phyloP scores from a whole-genome alignment of 495 filamentous ascomycete species.

The Podospora australis region DNA sequence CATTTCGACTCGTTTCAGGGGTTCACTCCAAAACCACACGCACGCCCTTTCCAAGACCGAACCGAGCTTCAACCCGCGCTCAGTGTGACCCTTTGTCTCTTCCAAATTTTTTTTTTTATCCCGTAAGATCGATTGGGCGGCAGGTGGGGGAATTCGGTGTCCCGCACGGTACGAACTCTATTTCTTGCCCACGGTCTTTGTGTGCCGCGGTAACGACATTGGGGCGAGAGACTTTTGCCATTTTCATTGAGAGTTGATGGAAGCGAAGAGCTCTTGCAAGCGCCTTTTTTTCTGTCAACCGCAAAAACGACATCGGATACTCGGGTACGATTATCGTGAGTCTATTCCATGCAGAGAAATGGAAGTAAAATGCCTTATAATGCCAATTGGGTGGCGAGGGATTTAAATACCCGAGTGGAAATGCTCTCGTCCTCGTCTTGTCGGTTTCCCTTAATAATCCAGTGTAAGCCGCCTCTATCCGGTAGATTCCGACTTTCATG shows the following conservation, averaged over 20 bases:
- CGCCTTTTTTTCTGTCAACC: too few species aligned
- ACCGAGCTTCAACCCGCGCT: too few species aligned
- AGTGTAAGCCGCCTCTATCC: constrained; percentile 25
- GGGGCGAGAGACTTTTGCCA: not conserved
- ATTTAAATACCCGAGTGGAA: too few species aligned
- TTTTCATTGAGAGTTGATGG: too few species aligned
- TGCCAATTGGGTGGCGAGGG: constrained; percentile 12
- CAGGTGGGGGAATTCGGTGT: not conserved
- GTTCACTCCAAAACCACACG: too few species aligned
- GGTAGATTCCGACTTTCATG: constrained; percentile 16
- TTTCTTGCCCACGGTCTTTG: not conserved
- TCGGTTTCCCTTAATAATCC: constrained; percentile 2
- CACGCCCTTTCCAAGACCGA: too few species aligned
- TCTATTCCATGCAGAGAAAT: too few species aligned
- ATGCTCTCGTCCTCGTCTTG: not conserved
- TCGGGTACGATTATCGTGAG: too few species aligned
- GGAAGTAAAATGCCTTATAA: constrained; percentile 9
- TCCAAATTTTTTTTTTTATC: not conserved
- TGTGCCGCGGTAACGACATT: not conserved
- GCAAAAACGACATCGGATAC: too few species aligned
- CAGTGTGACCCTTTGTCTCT: too few species aligned
- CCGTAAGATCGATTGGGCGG: not conserved
- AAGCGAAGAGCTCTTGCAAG: not conserved
- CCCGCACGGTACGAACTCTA: constrained; percentile 12
- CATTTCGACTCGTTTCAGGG: too few species aligned